These are phyloP conservation scores for Pulveroboletus ravenelii DNA, from an alignment of 768 basidiomycete species.

Conservation along the genomic window DNA sequence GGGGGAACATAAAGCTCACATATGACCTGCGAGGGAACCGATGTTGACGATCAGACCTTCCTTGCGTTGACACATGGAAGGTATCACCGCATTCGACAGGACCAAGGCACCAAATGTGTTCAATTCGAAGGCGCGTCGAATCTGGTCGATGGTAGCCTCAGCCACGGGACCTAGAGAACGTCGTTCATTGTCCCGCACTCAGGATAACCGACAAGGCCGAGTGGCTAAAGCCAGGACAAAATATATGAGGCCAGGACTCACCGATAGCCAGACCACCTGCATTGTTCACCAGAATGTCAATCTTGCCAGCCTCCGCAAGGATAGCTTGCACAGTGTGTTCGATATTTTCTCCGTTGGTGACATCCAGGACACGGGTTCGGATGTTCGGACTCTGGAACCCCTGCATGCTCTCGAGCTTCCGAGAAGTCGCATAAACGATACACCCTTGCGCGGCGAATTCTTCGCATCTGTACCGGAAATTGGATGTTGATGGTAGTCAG, in stretches of 20 bases:
- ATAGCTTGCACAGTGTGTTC: slow-evolving; percentile 46
- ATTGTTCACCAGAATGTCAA: slow-evolving; percentile 77
- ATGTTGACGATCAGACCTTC: slow-evolving; percentile 70
- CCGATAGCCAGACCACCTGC: slow-evolving; percentile 53
- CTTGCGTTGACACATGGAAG: slow-evolving; percentile 63
- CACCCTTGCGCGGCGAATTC: slow-evolving; percentile 64
- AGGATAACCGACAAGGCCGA: not conserved
- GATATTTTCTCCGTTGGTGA: slow-evolving; percentile 57
- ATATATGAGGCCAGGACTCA: too few species aligned
- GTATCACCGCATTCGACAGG: slow-evolving; percentile 56
- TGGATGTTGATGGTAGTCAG: not conserved
- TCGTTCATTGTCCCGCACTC: not conserved
- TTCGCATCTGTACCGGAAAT: slow-evolving; percentile 44
- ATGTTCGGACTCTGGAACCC: slow-evolving; percentile 46
- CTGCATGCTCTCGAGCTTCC: slow-evolving; percentile 57
- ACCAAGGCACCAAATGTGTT: slow-evolving; percentile 62
- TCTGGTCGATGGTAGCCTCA: slow-evolving; percentile 53
- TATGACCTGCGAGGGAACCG: slow-evolving; percentile 60
- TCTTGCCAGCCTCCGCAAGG: slow-evolving; percentile 49
- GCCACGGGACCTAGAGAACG: slow-evolving; percentile 35
- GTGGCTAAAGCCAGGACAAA: not conserved
- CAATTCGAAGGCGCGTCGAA: slow-evolving; percentile 54
- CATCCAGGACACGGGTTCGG: slow-evolving; percentile 52
- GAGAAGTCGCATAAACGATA: slow-evolving; percentile 73
- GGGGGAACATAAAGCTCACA: slow-evolving; percentile 36